Evolutionary conservation across 106 monocot genomes (phyloP).

Genomic region (Apostasia ramifera): DNA sequence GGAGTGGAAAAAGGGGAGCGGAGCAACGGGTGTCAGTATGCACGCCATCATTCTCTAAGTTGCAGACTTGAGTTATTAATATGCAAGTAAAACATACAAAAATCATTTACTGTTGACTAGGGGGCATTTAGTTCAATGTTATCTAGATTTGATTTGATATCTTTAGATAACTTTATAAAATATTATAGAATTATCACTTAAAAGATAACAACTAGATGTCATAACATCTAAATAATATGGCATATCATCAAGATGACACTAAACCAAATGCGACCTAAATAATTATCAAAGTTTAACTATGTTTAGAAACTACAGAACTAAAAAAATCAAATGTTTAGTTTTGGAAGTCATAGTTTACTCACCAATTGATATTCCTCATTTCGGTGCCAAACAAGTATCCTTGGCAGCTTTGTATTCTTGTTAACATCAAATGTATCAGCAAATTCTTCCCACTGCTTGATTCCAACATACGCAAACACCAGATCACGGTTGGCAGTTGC

Average conservation of each 20-base stretch:
- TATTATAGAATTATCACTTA: too few relatives aligned
- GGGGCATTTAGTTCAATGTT: too few relatives aligned
- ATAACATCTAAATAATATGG: too few relatives aligned
- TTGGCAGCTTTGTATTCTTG: constrained; percentile 59
- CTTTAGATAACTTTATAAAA: too few relatives aligned
- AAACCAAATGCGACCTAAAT: background rate
- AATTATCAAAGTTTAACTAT: background rate
- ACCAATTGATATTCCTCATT: constrained; percentile 80
- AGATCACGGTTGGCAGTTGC: constrained; percentile 91
- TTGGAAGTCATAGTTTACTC: constrained; percentile 17
- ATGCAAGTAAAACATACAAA: background rate
- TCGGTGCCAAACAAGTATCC: constrained; percentile 83
- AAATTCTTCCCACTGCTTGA: constrained; percentile 93
- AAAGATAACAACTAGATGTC: too few relatives aligned
- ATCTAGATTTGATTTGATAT: too few relatives aligned
- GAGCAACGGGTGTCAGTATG: background rate
- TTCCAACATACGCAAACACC: constrained; percentile 82
- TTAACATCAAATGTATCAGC: constrained; percentile 67
- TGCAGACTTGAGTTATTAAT: background rate
- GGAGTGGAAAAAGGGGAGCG: background rate
- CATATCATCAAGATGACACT: too few relatives aligned
- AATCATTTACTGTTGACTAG: too few relatives aligned
- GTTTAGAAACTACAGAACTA: background rate
- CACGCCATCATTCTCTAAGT: background rate
- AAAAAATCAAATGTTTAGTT: too few relatives aligned